These are phyloP conservation scores for Aureobasidium namibiae DNA, from an alignment of 2,329 filamentous ascomycete genomes.

Conservation along the genomic window DNA sequence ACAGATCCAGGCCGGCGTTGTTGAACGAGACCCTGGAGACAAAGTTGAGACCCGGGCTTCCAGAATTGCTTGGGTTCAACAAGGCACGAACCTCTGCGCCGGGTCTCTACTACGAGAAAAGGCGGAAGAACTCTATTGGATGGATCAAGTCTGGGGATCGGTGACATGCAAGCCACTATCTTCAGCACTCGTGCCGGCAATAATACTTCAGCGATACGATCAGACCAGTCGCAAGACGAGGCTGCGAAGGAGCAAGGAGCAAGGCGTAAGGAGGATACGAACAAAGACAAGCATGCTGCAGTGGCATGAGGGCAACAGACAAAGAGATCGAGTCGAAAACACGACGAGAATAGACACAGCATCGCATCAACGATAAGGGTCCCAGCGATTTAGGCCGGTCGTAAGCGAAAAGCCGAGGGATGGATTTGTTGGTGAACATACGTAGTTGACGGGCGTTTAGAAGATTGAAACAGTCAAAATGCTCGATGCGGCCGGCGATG, in stretches of 20 bases:
- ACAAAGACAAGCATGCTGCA: neutral
- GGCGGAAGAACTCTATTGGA: constrained; percentile 11
- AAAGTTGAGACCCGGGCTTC: neutral
- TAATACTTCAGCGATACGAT: neutral
- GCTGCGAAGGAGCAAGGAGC: neutral
- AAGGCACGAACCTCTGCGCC: constrained; percentile 7
- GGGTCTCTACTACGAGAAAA: neutral
- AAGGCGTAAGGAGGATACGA: neutral
- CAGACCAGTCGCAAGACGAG: neutral
- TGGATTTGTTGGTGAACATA: neutral
- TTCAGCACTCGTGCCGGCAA: neutral
- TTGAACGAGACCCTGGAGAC: constrained; percentile 1
- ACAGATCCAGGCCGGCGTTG: constrained; percentile 4
- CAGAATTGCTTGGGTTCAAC: constrained; percentile 3
- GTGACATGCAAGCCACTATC: constrained; percentile 2
- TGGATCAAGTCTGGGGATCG: constrained; percentile 13
- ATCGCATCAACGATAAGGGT: constrained; percentile 2
- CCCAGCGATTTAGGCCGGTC: constrained; percentile 9
- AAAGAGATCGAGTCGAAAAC: neutral
- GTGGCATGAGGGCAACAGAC: neutral
- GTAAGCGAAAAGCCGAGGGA: constrained; percentile 11
- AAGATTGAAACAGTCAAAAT: constrained; percentile 3
- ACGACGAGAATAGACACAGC: constrained; percentile 7
- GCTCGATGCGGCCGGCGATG: neutral
- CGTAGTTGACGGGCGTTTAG: constrained; percentile 9